These are phyloP conservation scores for Candida chilensis DNA, from an alignment of 805 yeast species.

Conservation along the genomic window DNA sequence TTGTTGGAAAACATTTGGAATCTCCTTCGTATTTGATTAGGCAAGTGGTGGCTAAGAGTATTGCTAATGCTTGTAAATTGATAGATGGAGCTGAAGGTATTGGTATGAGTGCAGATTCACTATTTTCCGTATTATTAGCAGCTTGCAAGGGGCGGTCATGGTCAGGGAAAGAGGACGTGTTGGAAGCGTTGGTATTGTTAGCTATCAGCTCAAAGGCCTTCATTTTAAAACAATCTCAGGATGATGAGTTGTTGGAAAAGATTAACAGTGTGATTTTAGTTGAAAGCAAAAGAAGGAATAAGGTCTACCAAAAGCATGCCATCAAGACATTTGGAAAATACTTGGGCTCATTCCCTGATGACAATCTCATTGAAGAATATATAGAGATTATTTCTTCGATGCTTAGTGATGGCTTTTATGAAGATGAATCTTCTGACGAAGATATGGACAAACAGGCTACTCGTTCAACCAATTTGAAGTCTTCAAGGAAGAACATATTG, in stretches of 20 bases:
- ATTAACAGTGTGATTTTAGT: conserved; percentile 35
- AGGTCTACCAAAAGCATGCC: conserved; percentile 50
- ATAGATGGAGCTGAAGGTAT: conserved; percentile 21
- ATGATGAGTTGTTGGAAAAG: conserved; percentile 18
- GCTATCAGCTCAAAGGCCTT: conserved; percentile 32
- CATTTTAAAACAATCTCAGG: conserved; percentile 9
- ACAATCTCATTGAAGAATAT: conserved; percentile 26
- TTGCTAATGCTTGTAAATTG: conserved; percentile 47
- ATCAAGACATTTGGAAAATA: conserved; percentile 45
- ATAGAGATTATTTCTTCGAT: conserved; percentile 20
- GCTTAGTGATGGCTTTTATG: conserved; percentile 27
- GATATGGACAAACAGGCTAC: conserved; percentile 16
- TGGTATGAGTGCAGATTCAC: conserved; percentile 14
- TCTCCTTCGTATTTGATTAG: conserved; percentile 58
- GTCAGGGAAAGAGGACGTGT: conserved; percentile 76
- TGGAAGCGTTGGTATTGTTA: conserved; percentile 60
- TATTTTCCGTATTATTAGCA: conserved; percentile 46
- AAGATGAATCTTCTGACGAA: conserved; percentile 25
- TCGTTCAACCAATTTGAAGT: conserved; percentile 11
- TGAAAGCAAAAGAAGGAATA: conserved; percentile 64
- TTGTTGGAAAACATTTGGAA: conserved; percentile 39
- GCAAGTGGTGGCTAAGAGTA: conserved; percentile 59
- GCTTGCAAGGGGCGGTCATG: conserved; percentile 76
- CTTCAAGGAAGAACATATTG: conserved; percentile 30
- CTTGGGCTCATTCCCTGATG: conserved; percentile 26